phyloP scores from a whole-genome alignment of 176 grass and related monocot species.

The Oryza longistaminata region DNA sequence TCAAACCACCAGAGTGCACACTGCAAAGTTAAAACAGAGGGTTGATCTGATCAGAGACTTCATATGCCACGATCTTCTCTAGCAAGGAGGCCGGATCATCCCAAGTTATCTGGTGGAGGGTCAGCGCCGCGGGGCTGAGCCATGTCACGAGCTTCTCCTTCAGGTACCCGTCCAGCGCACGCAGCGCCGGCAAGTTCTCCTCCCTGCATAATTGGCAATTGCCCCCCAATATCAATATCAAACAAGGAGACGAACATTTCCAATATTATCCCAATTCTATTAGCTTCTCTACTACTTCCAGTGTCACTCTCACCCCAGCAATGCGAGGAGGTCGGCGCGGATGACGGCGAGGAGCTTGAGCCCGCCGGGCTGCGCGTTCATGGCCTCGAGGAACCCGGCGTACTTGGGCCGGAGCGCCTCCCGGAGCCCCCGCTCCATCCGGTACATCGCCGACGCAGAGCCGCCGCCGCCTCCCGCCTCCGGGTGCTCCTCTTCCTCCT shows the following conservation, averaged over 20 bases:
- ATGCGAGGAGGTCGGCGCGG: conserved; percentile 79
- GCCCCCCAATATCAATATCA: background rate
- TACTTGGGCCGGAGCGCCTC: conserved; percentile 74
- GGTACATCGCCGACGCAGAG: conserved; percentile 57
- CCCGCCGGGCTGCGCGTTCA: conserved; percentile 84
- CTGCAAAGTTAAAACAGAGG: background rate
- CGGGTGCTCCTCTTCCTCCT: conserved; percentile 20
- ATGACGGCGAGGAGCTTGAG: conserved; percentile 84
- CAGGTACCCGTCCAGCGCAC: conserved; percentile 83
- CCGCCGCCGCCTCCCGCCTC: conserved; percentile 46
- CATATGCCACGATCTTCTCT: conserved; percentile 96
- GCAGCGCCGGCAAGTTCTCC: conserved; percentile 70
- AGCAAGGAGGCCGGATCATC: conserved; percentile 92
- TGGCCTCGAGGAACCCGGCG: conserved; percentile 68
- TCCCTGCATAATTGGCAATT: conserved; percentile 47
- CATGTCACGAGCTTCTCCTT: conserved; percentile 96
- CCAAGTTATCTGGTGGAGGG: conserved; percentile 92
- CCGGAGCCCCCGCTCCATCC: conserved; percentile 80
- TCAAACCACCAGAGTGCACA: background rate
- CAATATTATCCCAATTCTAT: background rate
- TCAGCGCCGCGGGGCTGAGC: conserved; percentile 87
- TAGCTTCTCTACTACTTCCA: background rate
- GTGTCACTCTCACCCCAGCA: conserved; percentile 58
- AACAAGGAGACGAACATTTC: background rate
- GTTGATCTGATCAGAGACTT: conserved; percentile 42